These are phyloP conservation scores for Blastomyces gilchristii DNA, from an alignment of 2,329 filamentous ascomycete species.

Conservation along the genomic window DNA sequence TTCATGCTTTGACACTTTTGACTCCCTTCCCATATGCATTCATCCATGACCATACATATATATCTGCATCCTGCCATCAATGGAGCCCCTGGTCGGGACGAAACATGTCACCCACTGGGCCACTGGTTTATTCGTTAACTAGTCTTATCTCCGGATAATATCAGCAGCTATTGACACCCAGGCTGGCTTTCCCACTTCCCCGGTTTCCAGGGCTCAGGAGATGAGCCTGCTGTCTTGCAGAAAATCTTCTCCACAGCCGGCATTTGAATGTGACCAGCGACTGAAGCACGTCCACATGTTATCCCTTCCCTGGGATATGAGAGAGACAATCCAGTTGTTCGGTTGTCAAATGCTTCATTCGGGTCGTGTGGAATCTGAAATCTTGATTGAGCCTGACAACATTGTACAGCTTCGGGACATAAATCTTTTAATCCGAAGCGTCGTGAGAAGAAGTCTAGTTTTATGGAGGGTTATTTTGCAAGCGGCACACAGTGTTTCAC, in stretches of 20 bases:
- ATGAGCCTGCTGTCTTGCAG: not conserved
- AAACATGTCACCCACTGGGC: not conserved
- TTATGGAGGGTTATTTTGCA: not conserved
- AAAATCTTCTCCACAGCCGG: not conserved
- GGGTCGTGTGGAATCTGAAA: not conserved
- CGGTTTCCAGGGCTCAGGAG: not conserved
- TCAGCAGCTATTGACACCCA: not conserved
- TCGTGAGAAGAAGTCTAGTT: not conserved
- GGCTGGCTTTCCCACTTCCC: not conserved
- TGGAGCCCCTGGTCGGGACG: not conserved
- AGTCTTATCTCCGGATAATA: not conserved
- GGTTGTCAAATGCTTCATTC: too few relatives aligned
- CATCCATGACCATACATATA: not conserved
- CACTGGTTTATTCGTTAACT: not conserved
- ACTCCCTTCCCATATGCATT: too few relatives aligned
- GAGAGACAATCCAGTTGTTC: not conserved
- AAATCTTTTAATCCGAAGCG: not conserved
- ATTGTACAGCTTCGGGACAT: not conserved
- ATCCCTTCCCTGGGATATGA: not conserved
- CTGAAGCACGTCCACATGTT: not conserved
- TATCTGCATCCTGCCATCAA: not conserved
- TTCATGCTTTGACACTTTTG: not conserved
- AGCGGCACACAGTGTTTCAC: not conserved
- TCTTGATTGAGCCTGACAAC: not conserved
- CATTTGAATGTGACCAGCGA: not conserved